Evolutionary conservation across 306 rosid species (phyloP), one percentile per base, ranked within the genome.

Genomic region (Vigna nakashimae): DNA sequence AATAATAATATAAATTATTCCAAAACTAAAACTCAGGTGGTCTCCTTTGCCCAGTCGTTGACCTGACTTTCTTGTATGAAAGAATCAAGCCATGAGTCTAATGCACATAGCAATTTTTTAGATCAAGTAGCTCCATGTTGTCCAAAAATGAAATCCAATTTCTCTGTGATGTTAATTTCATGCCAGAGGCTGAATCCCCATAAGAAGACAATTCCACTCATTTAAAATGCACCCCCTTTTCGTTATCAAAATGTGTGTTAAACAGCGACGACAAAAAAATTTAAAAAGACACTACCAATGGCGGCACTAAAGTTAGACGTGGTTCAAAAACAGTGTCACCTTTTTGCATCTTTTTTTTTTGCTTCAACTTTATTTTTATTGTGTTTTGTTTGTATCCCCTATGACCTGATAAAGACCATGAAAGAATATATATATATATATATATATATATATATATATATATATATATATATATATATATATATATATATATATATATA

Each of bases 271-370:
- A 49, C 26, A 8, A 46, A 32, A 51, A 17, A 42, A 13, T 6
- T 2, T 12, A 45, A 43, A 64, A 64, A 53, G 58, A 5, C 32
- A 73, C 49, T 13, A 59, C 56, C 80, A 83, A 78, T 75, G 84
- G 76, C 82, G 84, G 85, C 85, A 77, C 52, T 69, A 74, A 78
- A 68, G 79, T 32, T 68, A 77, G 32, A 73, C 75, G 38, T 81
- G 85, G 79, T 63, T 28, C 22, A 56, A 48, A 52, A 81, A 81
- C 42, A 81, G 68, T 26, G 57, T 69, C 56, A 66, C 26, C 69
- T 56, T 80, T 80, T 76, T 69, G 74, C 22, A 20, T 56, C 71
- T 62, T 56, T 12, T 71, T 42, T 26, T 51, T 59, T 52, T 68
- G 4, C n/a, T 62, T 62, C 40, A 28, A 58, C 62, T 30, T 73